These are phyloP conservation scores for Pisolithus thermaeus DNA, from an alignment of 1,284 basidiomycete genomes.

Conservation along the genomic window DNA sequence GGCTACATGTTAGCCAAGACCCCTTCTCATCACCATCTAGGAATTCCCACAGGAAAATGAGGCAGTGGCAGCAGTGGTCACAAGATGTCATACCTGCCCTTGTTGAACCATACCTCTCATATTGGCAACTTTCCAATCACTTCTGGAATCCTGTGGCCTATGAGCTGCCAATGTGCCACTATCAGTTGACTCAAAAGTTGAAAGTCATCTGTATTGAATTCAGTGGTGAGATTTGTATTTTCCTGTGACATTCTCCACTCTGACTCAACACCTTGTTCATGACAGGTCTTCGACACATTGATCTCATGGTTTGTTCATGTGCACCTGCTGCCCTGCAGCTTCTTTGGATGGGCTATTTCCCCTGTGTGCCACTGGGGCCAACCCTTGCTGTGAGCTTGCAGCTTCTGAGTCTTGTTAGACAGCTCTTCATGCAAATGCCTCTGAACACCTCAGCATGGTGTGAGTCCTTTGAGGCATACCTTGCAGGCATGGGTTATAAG, in stretches of 20 bases:
- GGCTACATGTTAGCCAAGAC: neutral
- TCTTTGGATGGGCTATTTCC: slow-evolving; percentile 8
- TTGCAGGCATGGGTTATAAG: slow-evolving; percentile 2
- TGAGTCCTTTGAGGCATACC: slow-evolving; percentile 9
- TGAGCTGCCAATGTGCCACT: neutral
- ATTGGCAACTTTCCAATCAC: neutral
- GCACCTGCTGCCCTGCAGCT: slow-evolving; percentile 8
- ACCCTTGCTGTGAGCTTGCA: slow-evolving; percentile 8
- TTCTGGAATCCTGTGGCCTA: neutral
- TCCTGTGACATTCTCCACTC: neutral
- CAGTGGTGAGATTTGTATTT: neutral
- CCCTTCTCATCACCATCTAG: neutral
- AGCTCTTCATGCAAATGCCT: slow-evolving; percentile 6
- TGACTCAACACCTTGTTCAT: neutral
- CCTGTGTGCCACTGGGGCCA: slow-evolving; percentile 11
- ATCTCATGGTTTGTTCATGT: slow-evolving; percentile 3
- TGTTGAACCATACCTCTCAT: slow-evolving; percentile 1
- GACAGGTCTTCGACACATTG: neutral
- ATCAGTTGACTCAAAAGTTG: neutral
- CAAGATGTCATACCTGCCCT: slow-evolving; percentile 9
- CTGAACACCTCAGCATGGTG: slow-evolving; percentile 11
- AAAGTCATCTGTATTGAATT: neutral
- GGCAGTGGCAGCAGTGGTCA: slow-evolving; percentile 8
- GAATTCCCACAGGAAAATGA: slow-evolving; percentile 1
- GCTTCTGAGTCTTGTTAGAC: slow-evolving; percentile 7